A percentile compares a stretch with the other conserved stretches of the same genome.
Conservation (phyloP, 495 filamentous ascomycete species). For the Tetracladium setigerum region DNA sequence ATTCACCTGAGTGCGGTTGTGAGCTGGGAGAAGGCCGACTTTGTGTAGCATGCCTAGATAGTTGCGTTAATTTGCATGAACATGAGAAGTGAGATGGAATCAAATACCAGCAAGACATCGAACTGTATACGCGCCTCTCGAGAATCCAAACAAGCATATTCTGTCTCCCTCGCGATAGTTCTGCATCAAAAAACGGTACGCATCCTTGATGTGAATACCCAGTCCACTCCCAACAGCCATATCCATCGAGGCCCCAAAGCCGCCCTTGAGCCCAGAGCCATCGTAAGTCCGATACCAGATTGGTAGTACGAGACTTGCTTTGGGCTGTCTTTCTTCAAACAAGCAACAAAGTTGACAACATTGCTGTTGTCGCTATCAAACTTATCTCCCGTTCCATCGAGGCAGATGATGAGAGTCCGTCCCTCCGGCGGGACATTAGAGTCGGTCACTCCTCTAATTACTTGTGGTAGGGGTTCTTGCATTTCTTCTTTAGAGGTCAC, state of each 20-base stretch:
- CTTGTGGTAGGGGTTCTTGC: slow-evolving; percentile 15
- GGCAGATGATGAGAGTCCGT: slow-evolving; percentile 29
- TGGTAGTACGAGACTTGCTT: slow-evolving; percentile 33
- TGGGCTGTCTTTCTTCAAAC: slow-evolving; percentile 30
- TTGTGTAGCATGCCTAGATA: slow-evolving; percentile 28
- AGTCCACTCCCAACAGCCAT: slow-evolving; percentile 32
- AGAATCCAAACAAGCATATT: slow-evolving; percentile 34
- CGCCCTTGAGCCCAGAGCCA: slow-evolving; percentile 25
- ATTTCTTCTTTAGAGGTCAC: not conserved
- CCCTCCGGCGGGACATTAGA: slow-evolving; percentile 14
- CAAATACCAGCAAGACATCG: slow-evolving; percentile 18
- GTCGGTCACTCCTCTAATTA: slow-evolving; percentile 24
- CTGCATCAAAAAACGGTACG: slow-evolving; percentile 32
- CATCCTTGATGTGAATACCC: slow-evolving; percentile 30
- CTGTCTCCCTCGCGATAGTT: slow-evolving; percentile 31
- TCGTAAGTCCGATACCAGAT: slow-evolving; percentile 35
- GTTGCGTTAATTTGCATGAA: too few relatives aligned
- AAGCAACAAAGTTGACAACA: slow-evolving; percentile 31
- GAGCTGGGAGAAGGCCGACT: slow-evolving; percentile 29
- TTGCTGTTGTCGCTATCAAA: slow-evolving; percentile 36
- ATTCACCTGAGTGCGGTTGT: slow-evolving; percentile 25
- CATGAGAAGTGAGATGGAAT: too few relatives aligned
- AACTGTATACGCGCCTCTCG: slow-evolving; percentile 32
- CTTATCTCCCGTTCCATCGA: slow-evolving; percentile 34
- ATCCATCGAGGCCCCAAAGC: slow-evolving; percentile 26